Conservation (phyloP, 164 flowering plant species). For the Stephania japonica region DNA sequence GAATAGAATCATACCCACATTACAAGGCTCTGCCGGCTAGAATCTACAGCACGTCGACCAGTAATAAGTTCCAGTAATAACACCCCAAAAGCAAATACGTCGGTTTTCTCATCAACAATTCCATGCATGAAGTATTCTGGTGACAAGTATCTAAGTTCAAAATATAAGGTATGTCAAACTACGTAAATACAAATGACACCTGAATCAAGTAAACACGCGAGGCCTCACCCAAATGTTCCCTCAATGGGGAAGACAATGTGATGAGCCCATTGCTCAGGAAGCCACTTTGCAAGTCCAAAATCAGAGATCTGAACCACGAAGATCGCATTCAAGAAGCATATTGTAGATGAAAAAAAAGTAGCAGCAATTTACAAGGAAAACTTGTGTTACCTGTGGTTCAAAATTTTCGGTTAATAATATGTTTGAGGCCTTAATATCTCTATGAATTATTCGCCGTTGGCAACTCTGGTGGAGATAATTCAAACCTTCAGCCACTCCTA, state of each 20-base stretch:
- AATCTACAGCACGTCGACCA: constrained; percentile 87
- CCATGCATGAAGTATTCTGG: constrained; percentile 99
- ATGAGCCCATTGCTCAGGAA: constrained; percentile 86
- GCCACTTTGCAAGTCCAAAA: constrained; percentile 98
- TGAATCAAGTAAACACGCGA: neutral
- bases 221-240: constrained; percentile 89
- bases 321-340: neutral
- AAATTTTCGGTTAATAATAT: constrained; percentile 62
- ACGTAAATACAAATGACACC: neutral
- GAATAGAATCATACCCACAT: constrained; percentile 66
- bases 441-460: constrained; percentile 82
- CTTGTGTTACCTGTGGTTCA: constrained; percentile 55
- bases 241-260: constrained; percentile 81
- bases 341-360: neutral
- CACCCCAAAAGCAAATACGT: constrained; percentile 94
- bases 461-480: constrained; percentile 76
- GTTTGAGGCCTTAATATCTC: constrained; percentile 97
- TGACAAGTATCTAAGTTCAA: constrained; percentile 64
- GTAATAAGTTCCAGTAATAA: constrained; percentile 83
- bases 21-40: constrained; percentile 77
- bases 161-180: neutral
- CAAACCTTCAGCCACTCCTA: constrained; percentile 81
- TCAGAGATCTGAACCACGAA: constrained; percentile 74
- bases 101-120: constrained; percentile 85
- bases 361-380: neutral